Evolutionary conservation across 2,329 filamentous ascomycete genomes (phyloP), one percentile per base, ranked within the genome.

Genomic region (Colletotrichum sp.): DNA sequence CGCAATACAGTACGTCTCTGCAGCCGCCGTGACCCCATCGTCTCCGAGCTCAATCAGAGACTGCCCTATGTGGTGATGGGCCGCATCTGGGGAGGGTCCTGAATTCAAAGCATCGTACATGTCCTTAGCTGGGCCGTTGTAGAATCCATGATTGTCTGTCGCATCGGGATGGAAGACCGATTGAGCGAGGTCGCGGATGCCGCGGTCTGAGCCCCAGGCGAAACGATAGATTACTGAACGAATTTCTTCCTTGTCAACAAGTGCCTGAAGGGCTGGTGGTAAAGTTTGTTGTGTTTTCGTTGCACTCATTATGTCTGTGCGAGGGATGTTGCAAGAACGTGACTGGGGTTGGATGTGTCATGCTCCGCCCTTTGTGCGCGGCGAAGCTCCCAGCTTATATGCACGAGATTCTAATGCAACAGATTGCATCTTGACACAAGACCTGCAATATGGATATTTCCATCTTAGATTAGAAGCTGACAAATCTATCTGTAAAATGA

Each of bases 261-360:
- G 6, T 21, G 43, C 6, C 6, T 51, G 43, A 21, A 51, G n/a
- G 0, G 43, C 43, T 8, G 43, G 11, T 0, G 43, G 11, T 5
- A 51, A 13, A 8, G 0, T 51, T 0, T 51, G 43, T 3, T 51
- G n/a, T 24, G 43, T 8, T 13, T 2, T 3, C 0, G 43, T 8
- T 1, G 3, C n/a, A 8, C n/a, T 21, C 43, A 51, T 51, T 13
- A 2, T 51, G 9, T 5, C 12, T 3, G 6, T 5, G 13, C n/a
- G 0, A 0, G 13, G n/a, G 6, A 12, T 43, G 9, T 12, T 43
- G 38, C 9, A 43, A 5, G 36, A 38, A 38, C 1, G 38, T 12
- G 11, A 1, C 6, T 0, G 0, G 38, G 18, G 18, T 0, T 43
- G 3, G 0, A 3, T n/a, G 1, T 43, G 18, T 8, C 38, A 12